phyloP scores from a whole-genome alignment of 2,329 filamentous ascomycete species.

The Trichoderma afroharzianum region DNA sequence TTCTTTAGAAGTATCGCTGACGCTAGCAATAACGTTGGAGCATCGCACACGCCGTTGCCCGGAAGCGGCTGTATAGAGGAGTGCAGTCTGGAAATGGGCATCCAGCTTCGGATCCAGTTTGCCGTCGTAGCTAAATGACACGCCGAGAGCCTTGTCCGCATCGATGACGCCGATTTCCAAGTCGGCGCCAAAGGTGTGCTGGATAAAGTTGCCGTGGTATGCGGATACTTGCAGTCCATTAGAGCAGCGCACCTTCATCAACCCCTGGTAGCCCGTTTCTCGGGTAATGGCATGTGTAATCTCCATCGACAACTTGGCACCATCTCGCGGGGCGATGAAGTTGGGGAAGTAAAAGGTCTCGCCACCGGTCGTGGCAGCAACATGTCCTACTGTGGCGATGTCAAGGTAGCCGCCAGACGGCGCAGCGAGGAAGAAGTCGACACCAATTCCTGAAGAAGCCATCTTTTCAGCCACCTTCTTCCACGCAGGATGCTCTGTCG shows the following conservation, averaged over 20 bases:
- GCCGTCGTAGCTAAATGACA: conserved; percentile 92
- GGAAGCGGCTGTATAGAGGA: conserved; percentile 88
- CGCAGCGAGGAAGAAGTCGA: conserved; percentile 92
- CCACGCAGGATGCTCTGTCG: conserved; percentile 85
- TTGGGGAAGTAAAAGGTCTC: conserved; percentile 98
- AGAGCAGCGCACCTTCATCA: conserved; percentile 98
- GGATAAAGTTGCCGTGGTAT: conserved; percentile 96
- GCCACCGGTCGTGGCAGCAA: conserved; percentile 84
- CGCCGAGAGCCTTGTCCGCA: conserved; percentile 86
- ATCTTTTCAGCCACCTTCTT: conserved; percentile 83
- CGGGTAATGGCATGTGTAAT: conserved; percentile 81
- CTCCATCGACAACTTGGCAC: conserved; percentile 77
- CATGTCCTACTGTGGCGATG: conserved; percentile 85
- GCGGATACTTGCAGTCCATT: conserved; percentile 88
- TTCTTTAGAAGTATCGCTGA: conserved; percentile 62
- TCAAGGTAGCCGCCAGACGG: conserved; percentile 89
- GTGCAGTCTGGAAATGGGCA: conserved; percentile 92
- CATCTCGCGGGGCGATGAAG: conserved; percentile 83
- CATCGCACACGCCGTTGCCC: conserved; percentile 89
- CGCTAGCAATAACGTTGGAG: conserved; percentile 87
- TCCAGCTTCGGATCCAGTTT: conserved; percentile 97
- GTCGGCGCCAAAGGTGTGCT: conserved; percentile 92
- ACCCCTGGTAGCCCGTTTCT: conserved; percentile 89
- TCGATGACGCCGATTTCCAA: conserved; percentile 91
- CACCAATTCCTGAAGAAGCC: conserved; percentile 79